These are phyloP conservation scores for Chlamydomonas eustigma DNA, from an alignment of 139 green algal genomes.

Conservation along the genomic window DNA sequence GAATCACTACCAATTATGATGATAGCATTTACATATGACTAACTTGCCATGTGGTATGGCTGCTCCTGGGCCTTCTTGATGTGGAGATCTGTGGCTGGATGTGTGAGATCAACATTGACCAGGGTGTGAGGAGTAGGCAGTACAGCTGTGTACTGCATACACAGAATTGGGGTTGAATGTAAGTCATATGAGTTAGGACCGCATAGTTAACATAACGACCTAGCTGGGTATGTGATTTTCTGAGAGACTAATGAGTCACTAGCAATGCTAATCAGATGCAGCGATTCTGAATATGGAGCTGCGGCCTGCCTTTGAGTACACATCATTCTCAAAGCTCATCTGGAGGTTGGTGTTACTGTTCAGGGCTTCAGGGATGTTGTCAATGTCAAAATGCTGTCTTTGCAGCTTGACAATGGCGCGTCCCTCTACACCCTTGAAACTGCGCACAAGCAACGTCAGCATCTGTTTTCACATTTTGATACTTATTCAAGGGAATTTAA, in stretches of 20 bases:
- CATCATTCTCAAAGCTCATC: constrained; percentile 7
- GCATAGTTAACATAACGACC: too few relatives aligned
- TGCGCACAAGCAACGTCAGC: too few relatives aligned
- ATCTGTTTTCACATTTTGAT: too few relatives aligned
- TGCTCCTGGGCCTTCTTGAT: constrained; percentile 6
- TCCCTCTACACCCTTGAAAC: neutral
- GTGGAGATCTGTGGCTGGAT: neutral
- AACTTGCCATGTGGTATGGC: neutral
- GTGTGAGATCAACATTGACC: neutral
- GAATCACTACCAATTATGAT: too few relatives aligned
- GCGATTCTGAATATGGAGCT: neutral
- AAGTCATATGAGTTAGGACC: neutral
- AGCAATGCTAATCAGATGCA: neutral
- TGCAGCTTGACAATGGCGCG: neutral
- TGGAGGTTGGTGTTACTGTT: neutral
- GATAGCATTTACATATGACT: too few relatives aligned
- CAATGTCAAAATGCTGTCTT: neutral
- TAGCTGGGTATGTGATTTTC: too few relatives aligned
- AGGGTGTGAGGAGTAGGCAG: neutral
- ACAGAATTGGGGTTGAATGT: neutral
- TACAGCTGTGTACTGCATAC: neutral
- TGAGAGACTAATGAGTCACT: too few relatives aligned
- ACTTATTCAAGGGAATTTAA: too few relatives aligned
- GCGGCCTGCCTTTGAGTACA: neutral
- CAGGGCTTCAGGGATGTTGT: neutral